Evolutionary conservation across 306 rosid species (phyloP), one percentile per base, ranked within the genome.

Genomic region (Cucurbita moschata): DNA sequence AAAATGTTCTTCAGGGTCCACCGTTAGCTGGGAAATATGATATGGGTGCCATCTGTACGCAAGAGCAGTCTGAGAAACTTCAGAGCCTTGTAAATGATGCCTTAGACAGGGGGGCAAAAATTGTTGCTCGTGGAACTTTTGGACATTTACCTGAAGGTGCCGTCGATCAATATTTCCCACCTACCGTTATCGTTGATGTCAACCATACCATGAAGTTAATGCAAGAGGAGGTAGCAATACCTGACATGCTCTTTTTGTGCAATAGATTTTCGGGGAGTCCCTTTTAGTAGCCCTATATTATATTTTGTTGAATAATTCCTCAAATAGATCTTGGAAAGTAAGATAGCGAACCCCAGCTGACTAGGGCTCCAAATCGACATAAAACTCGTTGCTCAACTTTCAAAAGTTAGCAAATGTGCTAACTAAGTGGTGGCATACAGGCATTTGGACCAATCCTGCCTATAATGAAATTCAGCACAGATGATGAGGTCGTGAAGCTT

Each of bases 11-110:
- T 42, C 80, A 92, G 97, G 97, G 97, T 51, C 97, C 97, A 59
- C 96, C 97, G 14, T 93, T 85, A 75, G 81, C 80, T 79, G 96
- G 94, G 76, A 92, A 77, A 86, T 87, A 85, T 83, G 97, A 92
- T 80, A 92, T 92, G 97, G 97, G 96, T 76, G 97, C 97, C 58
- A 81, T 95, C 75, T 95, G 99, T 84, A 77, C 92, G 84, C 96
- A 82, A 84, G 96, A 89, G 75, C 99, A 91, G 82, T 95, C 96
- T 77, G 99, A 95, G 81, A 88, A 87, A 80, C 99, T 95, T 87
- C 91, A 85, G 78, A 76, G 53, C 84, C 96, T 95, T 77, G 84
- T 95, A 57, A 82, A 80, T 77, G 99, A 95, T 75, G 99, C 97
- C 68, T 37, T 89, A 77, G 96, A 89, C 75, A 84, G 90, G 75